Base-by-base conservation (phyloP, 495 filamentous ascomycete species). In the Lichina pygmaea region DNA sequence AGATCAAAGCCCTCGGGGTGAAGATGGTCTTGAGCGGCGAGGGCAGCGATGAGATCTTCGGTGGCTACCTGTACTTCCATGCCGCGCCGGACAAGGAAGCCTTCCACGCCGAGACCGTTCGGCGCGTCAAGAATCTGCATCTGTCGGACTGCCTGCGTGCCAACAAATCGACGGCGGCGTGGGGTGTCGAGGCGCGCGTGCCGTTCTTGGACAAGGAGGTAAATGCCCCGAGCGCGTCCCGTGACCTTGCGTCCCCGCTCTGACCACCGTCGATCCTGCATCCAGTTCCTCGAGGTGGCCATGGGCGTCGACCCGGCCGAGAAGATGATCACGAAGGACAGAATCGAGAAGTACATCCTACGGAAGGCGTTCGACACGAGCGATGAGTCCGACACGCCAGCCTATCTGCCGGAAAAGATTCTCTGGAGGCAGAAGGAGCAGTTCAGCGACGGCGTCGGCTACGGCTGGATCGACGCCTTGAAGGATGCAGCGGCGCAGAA, bases 361-460 rank as follows among this genome's bases (percentile, higher is more conserved):
- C 78, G 89, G 51, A 93, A 94, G 62, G 89, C 89, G 9, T 97
- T 97, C 55, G 89, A 97, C 62, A 91, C 85, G 33, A 71, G 70
- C 40, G 80, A 86, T 50, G 78, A 92, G 56, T 83, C 85, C 5
- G 72, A 66, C 38, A 66, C 68, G 12, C 60, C 75, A 53, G 71
- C 89, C 11, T 97, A 95, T 65, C 71, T 97, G 15, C 89, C 89
- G 33, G 77, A 89, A 12, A 73, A 89, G 55, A 95, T 97, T 51
- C 77, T 97, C 37, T 97, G 82, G 81, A 72, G 89, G 55, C 89
- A 97, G 66, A 97, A 97, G 72, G 89, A 97, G 66, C 91, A 95
- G 66, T 97, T 97, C 66, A 83, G 76, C 46, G 89, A 97, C 56
- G 89, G 89, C 60, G 91, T 97, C 50, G 89, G 89, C 46, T 97